These are phyloP conservation scores for Nitzschia sp. DNA, from an alignment of 108 stramenopile species.

Conservation along the genomic window DNA sequence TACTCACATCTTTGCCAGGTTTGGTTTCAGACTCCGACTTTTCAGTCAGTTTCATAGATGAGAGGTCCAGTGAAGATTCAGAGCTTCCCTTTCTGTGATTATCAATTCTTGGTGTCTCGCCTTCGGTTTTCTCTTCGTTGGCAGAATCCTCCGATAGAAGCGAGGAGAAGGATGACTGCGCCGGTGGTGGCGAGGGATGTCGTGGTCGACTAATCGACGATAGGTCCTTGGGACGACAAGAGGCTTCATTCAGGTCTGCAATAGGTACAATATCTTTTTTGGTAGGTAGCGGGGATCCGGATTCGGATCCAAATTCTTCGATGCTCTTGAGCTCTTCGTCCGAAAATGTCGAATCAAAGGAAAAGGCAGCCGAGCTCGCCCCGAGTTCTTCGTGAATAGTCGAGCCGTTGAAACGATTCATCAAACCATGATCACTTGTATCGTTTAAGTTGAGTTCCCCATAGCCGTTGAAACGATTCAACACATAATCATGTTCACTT, in stretches of 20 bases:
- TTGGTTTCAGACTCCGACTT: neutral
- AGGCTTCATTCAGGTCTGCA: neutral
- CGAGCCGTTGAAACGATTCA: neutral
- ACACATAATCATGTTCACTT: conserved; percentile 8
- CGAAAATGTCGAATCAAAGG: neutral
- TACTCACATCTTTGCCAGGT: neutral
- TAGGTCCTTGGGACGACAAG: neutral
- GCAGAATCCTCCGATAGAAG: neutral
- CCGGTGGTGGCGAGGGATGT: neutral
- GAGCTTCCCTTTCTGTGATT: neutral
- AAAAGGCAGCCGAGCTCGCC: neutral
- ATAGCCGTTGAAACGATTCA: neutral
- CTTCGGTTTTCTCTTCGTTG: neutral
- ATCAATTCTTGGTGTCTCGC: conserved; percentile 5
- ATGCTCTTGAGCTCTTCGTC: conserved; percentile 1
- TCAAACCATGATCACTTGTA: conserved; percentile 1
- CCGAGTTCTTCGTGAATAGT: conserved; percentile 11
- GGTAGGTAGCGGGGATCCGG: neutral
- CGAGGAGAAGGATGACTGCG: neutral
- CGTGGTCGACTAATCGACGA: neutral
- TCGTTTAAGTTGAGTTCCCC: neutral
- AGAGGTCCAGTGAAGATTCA: neutral
- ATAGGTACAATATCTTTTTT: neutral
- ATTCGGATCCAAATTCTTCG: neutral
- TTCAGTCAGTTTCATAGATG: neutral